Conservation (phyloP, 192 early-diverging fungal genomes). For the Polychytrium aggregatum region DNA sequence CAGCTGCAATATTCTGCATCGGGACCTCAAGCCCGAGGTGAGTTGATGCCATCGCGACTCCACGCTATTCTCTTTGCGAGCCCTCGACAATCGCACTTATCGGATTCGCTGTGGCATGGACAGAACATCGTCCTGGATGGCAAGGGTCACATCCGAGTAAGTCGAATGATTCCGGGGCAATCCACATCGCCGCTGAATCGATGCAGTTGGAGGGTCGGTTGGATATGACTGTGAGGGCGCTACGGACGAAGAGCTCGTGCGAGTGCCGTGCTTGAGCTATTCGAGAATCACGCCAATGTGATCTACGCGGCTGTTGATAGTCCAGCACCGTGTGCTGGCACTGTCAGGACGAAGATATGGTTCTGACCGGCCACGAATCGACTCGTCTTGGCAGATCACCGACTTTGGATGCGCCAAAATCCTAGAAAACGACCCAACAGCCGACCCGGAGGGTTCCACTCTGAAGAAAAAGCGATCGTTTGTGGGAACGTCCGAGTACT, state of each 20-base stretch:
- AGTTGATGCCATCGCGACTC: too few species aligned
- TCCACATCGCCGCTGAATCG: too few species aligned
- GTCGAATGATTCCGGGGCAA: too few species aligned
- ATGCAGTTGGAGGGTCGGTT: too few species aligned
- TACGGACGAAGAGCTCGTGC: too few species aligned
- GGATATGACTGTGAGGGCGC: too few species aligned
- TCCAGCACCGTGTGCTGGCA: too few species aligned
- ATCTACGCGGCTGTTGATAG: background rate
- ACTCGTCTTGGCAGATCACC: slow-evolving; percentile 42
- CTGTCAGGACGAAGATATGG: too few species aligned
- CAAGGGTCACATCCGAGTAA: slow-evolving; percentile 76
- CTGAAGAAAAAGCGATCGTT: slow-evolving; percentile 48
- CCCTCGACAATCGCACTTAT: background rate
- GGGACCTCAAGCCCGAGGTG: slow-evolving; percentile 91
- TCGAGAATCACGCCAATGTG: too few species aligned
- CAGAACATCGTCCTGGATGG: slow-evolving; percentile 72
- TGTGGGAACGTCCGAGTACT: slow-evolving; percentile 99
- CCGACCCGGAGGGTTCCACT: background rate
- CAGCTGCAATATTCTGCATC: slow-evolving; percentile 70
- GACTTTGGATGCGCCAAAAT: slow-evolving; percentile 96
- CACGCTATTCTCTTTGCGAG: background rate
- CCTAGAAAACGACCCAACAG: slow-evolving; percentile 8
- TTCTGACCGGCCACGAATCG: too few species aligned
- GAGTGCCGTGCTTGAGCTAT: too few species aligned
- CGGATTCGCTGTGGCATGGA: background rate